Base-by-base conservation (phyloP, 352 stramenopile genomes). In the Globisporangium cystogenes region DNA sequence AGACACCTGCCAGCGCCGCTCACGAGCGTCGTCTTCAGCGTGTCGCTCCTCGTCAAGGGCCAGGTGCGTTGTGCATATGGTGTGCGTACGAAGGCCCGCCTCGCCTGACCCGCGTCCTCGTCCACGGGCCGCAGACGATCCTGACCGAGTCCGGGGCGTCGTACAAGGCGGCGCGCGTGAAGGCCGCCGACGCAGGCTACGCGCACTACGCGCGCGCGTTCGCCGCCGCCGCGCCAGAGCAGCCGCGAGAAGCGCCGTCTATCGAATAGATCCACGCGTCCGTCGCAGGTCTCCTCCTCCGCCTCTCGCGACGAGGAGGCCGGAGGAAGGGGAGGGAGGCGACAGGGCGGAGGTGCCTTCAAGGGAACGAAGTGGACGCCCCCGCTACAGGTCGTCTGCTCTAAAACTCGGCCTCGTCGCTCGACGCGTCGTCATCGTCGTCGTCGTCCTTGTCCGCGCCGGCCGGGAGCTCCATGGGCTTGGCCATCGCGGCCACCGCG, bases 401-500 rank as follows among this genome's bases (percentile, higher is more conserved):
- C 73, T 87, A 94, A 57, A 94, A 94, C 60, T 94, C 83, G 43
- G 83, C 83, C 61, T 93, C 82, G 53, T 90, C 82, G 56, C 82
- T 93, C 48, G 81, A 86, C 46, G 84, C 82, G 45, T 90, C 82
- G n/a, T 90, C 73, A 31, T 74, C 75, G 14, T 56, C 67, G 2
- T 55, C 60, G 36, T 57, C 53, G 4, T 39, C 48, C 21, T 59
- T 57, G 11, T 40, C 67, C 3, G 55, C 47, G 3, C 60, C 64
- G 6, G 67, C 55, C 40, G 72, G 69, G 53, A 87, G 74, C 48
- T 90, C 75, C 50, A 82, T 76, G 1, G 77, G 74, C 31, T 82
- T 65, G 5, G 81, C 72, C 75, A 83, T 81, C 29, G 83, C 79
- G 16, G 81, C 83, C 23, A 82, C 77, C 1, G 83, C 83, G 0